These are phyloP conservation scores for Phytopythium kandeliae DNA, from an alignment of 352 stramenopile genomes.

Conservation along the genomic window DNA sequence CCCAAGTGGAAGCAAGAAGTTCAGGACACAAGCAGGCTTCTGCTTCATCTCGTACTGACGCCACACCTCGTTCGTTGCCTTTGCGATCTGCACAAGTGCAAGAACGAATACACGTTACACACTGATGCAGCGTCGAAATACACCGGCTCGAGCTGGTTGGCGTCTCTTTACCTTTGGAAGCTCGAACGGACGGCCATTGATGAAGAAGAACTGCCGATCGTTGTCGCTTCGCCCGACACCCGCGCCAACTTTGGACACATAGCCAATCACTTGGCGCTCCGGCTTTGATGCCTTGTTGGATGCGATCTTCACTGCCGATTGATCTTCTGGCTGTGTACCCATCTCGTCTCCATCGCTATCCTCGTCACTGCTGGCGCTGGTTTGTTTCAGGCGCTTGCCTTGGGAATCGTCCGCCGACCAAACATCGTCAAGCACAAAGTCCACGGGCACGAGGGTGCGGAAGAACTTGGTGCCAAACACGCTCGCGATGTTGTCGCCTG, in stretches of 20 bases:
- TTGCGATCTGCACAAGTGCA: slow-evolving; percentile 38
- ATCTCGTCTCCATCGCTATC: slow-evolving; percentile 5
- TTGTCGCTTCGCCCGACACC: slow-evolving; percentile 78
- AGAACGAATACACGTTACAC: too few species aligned
- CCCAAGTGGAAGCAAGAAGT: slow-evolving; percentile 83
- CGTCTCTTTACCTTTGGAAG: slow-evolving; percentile 57
- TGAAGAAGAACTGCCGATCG: slow-evolving; percentile 94
- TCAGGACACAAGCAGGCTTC: slow-evolving; percentile 92
- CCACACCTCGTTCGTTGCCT: slow-evolving; percentile 90
- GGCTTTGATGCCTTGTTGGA: not conserved
- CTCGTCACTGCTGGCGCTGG: slow-evolving; percentile 14
- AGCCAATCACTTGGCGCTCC: slow-evolving; percentile 46
- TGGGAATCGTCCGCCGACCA: slow-evolving; percentile 10
- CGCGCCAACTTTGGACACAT: slow-evolving; percentile 59
- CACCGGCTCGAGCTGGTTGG: not conserved
- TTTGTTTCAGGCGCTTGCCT: slow-evolving; percentile 12
- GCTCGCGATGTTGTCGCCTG: slow-evolving; percentile 84
- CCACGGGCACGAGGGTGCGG: slow-evolving; percentile 56
- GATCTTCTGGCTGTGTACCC: slow-evolving; percentile 10
- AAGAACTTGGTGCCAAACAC: slow-evolving; percentile 94
- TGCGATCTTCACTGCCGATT: not conserved
- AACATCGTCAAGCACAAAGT: slow-evolving; percentile 51
- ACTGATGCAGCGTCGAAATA: too few species aligned
- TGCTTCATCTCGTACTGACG: slow-evolving; percentile 86
- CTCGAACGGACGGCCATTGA: slow-evolving; percentile 96